phyloP scores from a whole-genome alignment of 1,284 basidiomycete species.

The Anthracocystis setariae region DNA sequence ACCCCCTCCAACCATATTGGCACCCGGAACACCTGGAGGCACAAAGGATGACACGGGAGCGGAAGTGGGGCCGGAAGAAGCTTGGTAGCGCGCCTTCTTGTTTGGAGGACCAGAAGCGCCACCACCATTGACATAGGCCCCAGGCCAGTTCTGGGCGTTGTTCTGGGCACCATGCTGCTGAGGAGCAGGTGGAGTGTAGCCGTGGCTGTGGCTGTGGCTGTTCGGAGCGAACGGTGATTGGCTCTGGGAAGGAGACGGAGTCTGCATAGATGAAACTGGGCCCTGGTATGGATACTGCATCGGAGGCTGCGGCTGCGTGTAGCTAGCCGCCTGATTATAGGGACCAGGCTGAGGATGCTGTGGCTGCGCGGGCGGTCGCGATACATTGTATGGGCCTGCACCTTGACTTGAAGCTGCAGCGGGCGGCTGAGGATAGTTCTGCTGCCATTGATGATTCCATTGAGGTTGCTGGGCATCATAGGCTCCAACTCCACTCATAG shows the following conservation, averaged over 20 bases:
- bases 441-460: conserved; percentile 57
- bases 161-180: conserved; percentile 11
- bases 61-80: conserved; percentile 10
- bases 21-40: conserved; percentile 8
- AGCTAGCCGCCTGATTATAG: conserved; percentile 27
- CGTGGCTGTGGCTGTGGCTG: conserved; percentile 22
- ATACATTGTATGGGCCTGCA: conserved; percentile 11
- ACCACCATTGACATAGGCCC: conserved; percentile 21
- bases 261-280: conserved; percentile 13
- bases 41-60: conserved; percentile 3
- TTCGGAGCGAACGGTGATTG: conserved; percentile 24
- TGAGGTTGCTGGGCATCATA: conserved; percentile 36
- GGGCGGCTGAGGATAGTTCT: conserved; percentile 48
- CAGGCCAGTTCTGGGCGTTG: conserved; percentile 26
- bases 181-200: conserved; percentile 13
- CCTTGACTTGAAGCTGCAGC: conserved; percentile 18
- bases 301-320: conserved; percentile 29
- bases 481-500: conserved; percentile 13
- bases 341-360: conserved; percentile 10
- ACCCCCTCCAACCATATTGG: conserved; percentile 2
- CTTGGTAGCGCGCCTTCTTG: conserved; percentile 37
- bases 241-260: conserved; percentile 29
- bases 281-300: conserved; percentile 26
- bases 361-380: conserved; percentile 14
- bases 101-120: conserved; percentile 22